Evolutionary conservation across 2,329 filamentous ascomycete species (phyloP).

Genomic region (Aspergillus sclerotialis): DNA sequence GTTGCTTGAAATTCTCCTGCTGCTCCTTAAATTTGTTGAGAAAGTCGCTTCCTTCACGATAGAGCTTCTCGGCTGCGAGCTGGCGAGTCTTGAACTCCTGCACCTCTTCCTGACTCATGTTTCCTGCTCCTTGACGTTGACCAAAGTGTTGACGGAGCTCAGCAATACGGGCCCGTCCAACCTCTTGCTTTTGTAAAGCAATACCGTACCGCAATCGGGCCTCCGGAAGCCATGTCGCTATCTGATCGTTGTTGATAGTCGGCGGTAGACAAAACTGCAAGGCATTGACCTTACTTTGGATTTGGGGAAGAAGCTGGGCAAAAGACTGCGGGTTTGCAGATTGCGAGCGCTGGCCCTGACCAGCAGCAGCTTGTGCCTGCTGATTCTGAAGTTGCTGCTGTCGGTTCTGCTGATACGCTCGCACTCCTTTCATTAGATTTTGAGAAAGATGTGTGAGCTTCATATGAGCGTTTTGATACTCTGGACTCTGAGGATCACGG

Average conservation of each 20-base stretch:
- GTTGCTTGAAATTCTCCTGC: slow-evolving; percentile 37
- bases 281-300: slow-evolving; percentile 40
- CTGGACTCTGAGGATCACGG: slow-evolving; percentile 41
- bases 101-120: slow-evolving; percentile 35
- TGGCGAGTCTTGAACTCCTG: slow-evolving; percentile 38
- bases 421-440: slow-evolving; percentile 47
- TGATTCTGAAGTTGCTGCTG: slow-evolving; percentile 26
- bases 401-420: slow-evolving; percentile 37
- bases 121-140: slow-evolving; percentile 32
- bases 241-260: slow-evolving; percentile 36
- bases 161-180: slow-evolving; percentile 36
- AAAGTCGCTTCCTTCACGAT: slow-evolving; percentile 39
- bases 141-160: slow-evolving; percentile 35
- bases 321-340: slow-evolving; percentile 34
- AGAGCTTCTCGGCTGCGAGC: slow-evolving; percentile 32
- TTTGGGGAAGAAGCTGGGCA: slow-evolving; percentile 37
- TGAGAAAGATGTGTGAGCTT: slow-evolving; percentile 47
- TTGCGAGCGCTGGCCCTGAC: slow-evolving; percentile 20
- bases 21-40: slow-evolving; percentile 43
- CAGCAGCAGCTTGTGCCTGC: slow-evolving; percentile 18
- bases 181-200: slow-evolving; percentile 42
- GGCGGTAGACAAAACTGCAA: slow-evolving; percentile 40
- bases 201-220: slow-evolving; percentile 42
- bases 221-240: slow-evolving; percentile 40
- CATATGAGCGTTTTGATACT: slow-evolving; percentile 44